phyloP scores from a whole-genome alignment of 1,284 basidiomycete species.

The Ceratobasidium sp. region DNA sequence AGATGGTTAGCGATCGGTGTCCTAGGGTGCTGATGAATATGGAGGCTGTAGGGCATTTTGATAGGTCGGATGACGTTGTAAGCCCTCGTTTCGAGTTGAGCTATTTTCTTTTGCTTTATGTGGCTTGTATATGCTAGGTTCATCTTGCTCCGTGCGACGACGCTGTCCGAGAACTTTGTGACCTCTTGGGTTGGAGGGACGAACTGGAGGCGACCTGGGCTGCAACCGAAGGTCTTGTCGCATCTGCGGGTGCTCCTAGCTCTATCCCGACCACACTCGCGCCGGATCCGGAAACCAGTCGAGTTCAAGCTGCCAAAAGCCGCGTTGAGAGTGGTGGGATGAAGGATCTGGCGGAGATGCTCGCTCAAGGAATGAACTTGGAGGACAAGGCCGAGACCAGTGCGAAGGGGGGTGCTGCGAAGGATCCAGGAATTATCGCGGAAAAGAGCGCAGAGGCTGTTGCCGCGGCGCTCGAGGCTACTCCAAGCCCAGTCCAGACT shows the following conservation, averaged over 20 bases:
- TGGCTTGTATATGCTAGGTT: constrained; percentile 4
- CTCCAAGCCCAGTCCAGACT: background rate
- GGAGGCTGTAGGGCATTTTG: constrained; percentile 49
- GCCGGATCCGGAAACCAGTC: background rate
- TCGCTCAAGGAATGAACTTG: constrained; percentile 1
- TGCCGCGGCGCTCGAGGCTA: background rate
- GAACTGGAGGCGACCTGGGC: constrained; percentile 50
- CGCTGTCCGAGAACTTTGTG: constrained; percentile 48
- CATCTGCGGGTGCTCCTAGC: constrained; percentile 9
- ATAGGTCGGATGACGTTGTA: constrained; percentile 48
- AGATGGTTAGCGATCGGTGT: constrained; percentile 56
- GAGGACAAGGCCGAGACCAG: background rate
- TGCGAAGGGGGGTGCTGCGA: background rate
- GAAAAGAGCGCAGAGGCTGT: background rate
- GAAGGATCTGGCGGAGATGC: constrained; percentile 21
- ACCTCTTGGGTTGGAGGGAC: constrained; percentile 50
- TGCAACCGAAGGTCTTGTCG: constrained; percentile 41
- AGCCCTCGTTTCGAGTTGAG: background rate
- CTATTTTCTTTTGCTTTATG: background rate
- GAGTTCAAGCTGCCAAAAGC: constrained; percentile 14
- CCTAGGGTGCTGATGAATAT: constrained; percentile 51
- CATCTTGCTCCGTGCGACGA: constrained; percentile 49
- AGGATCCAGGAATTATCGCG: background rate
- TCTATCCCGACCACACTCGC: background rate
- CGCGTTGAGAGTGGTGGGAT: constrained; percentile 17